These are phyloP conservation scores for Collybiopsis luxurians DNA, from an alignment of 768 basidiomycete genomes.

Conservation along the genomic window DNA sequence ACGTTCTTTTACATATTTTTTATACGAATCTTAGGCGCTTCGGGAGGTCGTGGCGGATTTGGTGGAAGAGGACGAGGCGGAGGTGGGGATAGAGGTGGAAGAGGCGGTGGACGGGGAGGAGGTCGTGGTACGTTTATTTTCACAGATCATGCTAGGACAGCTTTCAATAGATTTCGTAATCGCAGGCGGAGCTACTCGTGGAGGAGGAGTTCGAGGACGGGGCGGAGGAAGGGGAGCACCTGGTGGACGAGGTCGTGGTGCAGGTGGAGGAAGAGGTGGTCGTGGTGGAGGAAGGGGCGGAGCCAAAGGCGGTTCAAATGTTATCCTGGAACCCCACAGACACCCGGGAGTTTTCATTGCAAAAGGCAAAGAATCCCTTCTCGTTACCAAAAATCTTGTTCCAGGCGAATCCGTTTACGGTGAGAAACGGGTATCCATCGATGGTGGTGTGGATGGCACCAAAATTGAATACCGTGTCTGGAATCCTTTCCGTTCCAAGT, in stretches of 20 bases:
- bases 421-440: slow-evolving; percentile 93
- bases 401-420: slow-evolving; percentile 98
- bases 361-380: slow-evolving; percentile 93
- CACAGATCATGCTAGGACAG: slow-evolving; percentile 6
- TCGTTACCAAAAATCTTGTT: slow-evolving; percentile 97
- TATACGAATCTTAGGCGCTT: slow-evolving; percentile 33
- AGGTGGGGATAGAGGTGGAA: slow-evolving; percentile 34
- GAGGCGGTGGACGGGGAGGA: slow-evolving; percentile 35
- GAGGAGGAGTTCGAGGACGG: slow-evolving; percentile 36
- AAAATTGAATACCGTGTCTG: slow-evolving; percentile 98
- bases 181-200: slow-evolving; percentile 27
- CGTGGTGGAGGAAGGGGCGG: slow-evolving; percentile 68
- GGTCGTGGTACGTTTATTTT: slow-evolving; percentile 21
- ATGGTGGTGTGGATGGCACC: slow-evolving; percentile 68
- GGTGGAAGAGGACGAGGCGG: slow-evolving; percentile 42
- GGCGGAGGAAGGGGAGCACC: slow-evolving; percentile 34
- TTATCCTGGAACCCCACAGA: slow-evolving; percentile 92
- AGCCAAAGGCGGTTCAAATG: slow-evolving; percentile 78
- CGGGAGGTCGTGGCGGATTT: slow-evolving; percentile 79
- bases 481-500: slow-evolving; percentile 98
- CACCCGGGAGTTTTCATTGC: slow-evolving; percentile 96
- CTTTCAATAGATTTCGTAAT: slow-evolving; percentile 8
- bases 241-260: slow-evolving; percentile 39
- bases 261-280: slow-evolving; percentile 47
- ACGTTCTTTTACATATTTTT: not conserved